phyloP scores from a whole-genome alignment of 148 eudicot species.

The Dysphania ambrosioides region DNA sequence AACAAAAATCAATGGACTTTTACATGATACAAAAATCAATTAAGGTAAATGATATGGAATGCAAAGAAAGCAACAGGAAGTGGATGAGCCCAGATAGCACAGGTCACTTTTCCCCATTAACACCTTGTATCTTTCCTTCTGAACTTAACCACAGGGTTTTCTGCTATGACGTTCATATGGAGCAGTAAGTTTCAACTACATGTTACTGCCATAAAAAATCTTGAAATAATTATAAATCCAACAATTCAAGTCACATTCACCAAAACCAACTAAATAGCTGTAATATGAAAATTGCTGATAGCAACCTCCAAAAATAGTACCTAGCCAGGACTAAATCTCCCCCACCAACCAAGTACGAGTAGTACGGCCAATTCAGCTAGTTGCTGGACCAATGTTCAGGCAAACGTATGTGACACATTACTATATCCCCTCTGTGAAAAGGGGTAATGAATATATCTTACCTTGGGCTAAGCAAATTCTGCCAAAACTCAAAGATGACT shows the following conservation, averaged over 20 bases:
- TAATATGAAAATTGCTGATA: background rate
- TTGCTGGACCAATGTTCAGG: background rate
- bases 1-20: no score
- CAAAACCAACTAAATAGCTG: background rate
- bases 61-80: no score
- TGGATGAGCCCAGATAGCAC: no score
- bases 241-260: slow-evolving; percentile 2
- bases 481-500: background rate
- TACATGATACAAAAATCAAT: no score
- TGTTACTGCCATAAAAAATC: background rate
- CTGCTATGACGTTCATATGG: background rate
- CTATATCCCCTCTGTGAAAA: background rate
- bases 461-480: background rate
- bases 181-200: background rate
- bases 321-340: background rate
- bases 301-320: background rate
- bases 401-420: background rate
- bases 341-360: background rate
- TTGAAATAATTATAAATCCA: background rate
- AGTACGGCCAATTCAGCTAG: background rate
- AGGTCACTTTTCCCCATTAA: background rate
- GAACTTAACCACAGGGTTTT: background rate
- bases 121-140: background rate
- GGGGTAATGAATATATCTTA: background rate
- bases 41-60: no score